Percentiles rank a stretch among this genome's conserved stretches.
Evolutionary conservation across 495 filamentous ascomycete genomes (phyloP).

Genomic region (Xylaria sp.): DNA sequence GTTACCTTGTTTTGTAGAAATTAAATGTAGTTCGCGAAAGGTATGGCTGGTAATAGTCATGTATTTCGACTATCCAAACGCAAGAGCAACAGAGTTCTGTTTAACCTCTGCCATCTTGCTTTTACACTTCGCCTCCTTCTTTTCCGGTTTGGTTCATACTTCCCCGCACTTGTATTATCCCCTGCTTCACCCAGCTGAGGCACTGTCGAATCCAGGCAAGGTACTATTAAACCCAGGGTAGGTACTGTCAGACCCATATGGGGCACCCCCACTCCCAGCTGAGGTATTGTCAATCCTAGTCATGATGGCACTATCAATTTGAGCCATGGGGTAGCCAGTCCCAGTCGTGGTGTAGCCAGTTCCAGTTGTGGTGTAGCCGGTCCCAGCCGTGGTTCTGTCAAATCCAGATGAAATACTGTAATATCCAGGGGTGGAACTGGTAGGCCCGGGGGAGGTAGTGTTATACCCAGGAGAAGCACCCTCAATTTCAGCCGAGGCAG

Average conservation of each 20-base stretch:
- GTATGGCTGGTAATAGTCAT: background rate
- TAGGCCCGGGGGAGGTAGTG: background rate
- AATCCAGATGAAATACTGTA: background rate
- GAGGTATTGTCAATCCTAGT: background rate
- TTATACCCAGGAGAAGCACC: too few species aligned
- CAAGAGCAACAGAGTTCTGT: background rate
- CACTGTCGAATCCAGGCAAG: background rate
- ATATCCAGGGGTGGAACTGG: background rate
- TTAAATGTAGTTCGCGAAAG: too few species aligned
- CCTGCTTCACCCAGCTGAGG: background rate
- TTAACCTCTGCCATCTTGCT: background rate
- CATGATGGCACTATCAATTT: slow-evolving; percentile 1
- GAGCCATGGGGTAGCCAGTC: too few species aligned
- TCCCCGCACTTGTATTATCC: background rate
- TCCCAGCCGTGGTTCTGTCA: background rate
- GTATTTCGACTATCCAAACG: background rate
- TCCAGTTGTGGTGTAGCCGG: too few species aligned
- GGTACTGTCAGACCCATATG: background rate
- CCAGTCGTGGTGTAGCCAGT: too few species aligned
- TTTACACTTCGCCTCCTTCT: background rate
- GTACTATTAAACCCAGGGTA: background rate
- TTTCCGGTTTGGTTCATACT: background rate
- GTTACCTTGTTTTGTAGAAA: background rate
- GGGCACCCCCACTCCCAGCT: background rate
- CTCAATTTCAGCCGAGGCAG: background rate